Evolutionary conservation across 2,329 filamentous ascomycete species (phyloP), one percentile per base, ranked within the genome.

Genomic region (Ceratocystis cubensis): DNA sequence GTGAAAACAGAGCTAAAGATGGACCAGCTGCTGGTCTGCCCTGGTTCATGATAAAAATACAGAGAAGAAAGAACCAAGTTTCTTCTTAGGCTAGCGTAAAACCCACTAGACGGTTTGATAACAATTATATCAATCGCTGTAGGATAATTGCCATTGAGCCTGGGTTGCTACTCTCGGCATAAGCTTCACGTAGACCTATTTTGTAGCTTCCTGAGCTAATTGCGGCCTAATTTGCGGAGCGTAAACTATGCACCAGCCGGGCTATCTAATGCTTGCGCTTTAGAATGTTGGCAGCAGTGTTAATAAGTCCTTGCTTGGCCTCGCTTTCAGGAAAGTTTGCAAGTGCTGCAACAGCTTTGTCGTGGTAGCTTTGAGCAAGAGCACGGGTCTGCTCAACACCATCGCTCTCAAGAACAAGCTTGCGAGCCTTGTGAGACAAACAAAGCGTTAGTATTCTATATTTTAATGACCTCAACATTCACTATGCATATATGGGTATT

Each of bases 281-380:
- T 79, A 96, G 84, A 17, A 92, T 91, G 79, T 96, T 96, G 71
- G 87, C 83, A 71, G 91, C 95, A 90, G 97, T 96, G 73, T 96
- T 91, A 59, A 96, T 80, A 50, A 99, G 80, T 0, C 93, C 93
- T 37, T 88, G 84, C 79, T 96, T 97, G 67, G 94, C 94, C 70
- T 97, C 93, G 74, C 91, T 93, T n/a, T 92, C 87, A 5, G 94
- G 94, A 76, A 99, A 96, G 59, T 79, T 78, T 70, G 83, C 81
- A 72, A 99, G 89, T n/a, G 92, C 89, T 4, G 85, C 82, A 69
- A 96, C 88, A 33, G 94, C 94, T 73, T 89, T 89, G 73, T 94
- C 88, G 48, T 88, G 87, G 75, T 96, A 99, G 72, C 95, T 89
- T 74, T 96, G 88, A 1, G 94, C 94, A 37, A 99, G 80, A 6